Evolutionary conservation across 768 basidiomycete species (phyloP).

Genomic region (Rossbeevera mucosa): DNA sequence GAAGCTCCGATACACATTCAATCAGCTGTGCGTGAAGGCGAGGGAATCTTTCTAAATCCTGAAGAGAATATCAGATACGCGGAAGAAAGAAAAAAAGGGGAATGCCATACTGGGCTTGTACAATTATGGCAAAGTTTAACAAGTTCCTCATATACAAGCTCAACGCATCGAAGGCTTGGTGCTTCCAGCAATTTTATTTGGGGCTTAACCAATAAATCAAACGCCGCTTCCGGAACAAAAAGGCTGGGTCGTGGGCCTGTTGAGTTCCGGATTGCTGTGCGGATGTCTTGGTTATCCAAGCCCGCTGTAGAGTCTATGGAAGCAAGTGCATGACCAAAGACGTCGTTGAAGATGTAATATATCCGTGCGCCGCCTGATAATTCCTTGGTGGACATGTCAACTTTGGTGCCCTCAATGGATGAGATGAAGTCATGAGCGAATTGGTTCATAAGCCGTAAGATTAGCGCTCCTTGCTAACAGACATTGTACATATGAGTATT

Average conservation of each 20-base stretch:
- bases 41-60: conserved; percentile 97
- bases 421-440: conserved; percentile 96
- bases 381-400: conserved; percentile 97
- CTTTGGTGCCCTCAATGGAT: conserved; percentile 94
- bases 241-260: conserved; percentile 94
- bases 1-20: conserved; percentile 93
- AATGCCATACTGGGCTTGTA: conserved; percentile 69
- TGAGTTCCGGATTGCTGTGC: conserved; percentile 97
- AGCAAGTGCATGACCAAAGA: conserved; percentile 89
- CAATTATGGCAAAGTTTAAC: conserved; percentile 99
- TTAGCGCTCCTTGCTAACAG: conserved; percentile 73
- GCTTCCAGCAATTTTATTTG: conserved; percentile 96
- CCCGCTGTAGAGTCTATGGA: conserved; percentile 89
- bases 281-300: conserved; percentile 90
- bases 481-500: conserved; percentile 14
- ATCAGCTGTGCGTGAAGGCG: conserved; percentile 88
- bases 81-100: background rate
- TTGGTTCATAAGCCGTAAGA: conserved; percentile 96
- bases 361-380: conserved; percentile 96
- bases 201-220: conserved; percentile 94
- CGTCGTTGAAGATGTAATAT: conserved; percentile 99
- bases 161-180: conserved; percentile 92
- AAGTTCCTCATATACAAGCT: conserved; percentile 96
- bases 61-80: conserved; percentile 13
- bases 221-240: conserved; percentile 96